These are phyloP conservation scores for Saccharomyces hybrid DNA, from an alignment of 1,139 yeast species.

Conservation along the genomic window DNA sequence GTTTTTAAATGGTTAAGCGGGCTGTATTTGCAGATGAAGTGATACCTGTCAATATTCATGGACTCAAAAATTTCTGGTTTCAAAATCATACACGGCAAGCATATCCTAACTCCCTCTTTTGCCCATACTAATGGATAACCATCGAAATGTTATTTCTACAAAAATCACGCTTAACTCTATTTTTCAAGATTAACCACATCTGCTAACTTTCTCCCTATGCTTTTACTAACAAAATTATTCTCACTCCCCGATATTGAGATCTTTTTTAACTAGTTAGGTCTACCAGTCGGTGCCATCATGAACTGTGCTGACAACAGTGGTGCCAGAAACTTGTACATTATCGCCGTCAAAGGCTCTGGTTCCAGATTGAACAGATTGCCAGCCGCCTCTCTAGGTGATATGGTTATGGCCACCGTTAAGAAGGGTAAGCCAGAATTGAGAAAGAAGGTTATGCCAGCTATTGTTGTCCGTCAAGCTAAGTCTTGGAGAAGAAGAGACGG, in stretches of 20 bases:
- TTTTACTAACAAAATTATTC: constrained; percentile 18
- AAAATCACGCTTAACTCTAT: background rate
- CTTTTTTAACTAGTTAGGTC: constrained; percentile 63
- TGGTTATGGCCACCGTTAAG: constrained; percentile 99
- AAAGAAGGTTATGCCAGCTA: constrained; percentile 99
- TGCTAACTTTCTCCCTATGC: background rate
- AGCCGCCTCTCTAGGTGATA: constrained; percentile 99
- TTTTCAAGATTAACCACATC: background rate
- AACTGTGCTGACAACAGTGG: constrained; percentile 99
- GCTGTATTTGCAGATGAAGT: background rate
- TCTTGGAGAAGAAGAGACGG: constrained; percentile 99
- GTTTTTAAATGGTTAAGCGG: background rate
- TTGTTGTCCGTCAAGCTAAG: constrained; percentile 98
- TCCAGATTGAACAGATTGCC: constrained; percentile 99
- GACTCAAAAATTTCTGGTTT: background rate
- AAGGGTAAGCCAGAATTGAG: constrained; percentile 99
- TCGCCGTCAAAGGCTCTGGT: constrained; percentile 99
- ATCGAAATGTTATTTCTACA: background rate
- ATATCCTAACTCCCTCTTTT: background rate
- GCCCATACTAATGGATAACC: background rate
- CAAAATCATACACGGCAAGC: background rate
- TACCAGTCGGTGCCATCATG: constrained; percentile 99
- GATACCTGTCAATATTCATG: background rate
- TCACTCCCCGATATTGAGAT: constrained; percentile 2
- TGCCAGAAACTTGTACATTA: constrained; percentile 98